Percentiles rank a stretch among this genome's conserved stretches.
Conservation (phyloP, 1,284 basidiomycete genomes). For the Ganoderma sinense region DNA sequence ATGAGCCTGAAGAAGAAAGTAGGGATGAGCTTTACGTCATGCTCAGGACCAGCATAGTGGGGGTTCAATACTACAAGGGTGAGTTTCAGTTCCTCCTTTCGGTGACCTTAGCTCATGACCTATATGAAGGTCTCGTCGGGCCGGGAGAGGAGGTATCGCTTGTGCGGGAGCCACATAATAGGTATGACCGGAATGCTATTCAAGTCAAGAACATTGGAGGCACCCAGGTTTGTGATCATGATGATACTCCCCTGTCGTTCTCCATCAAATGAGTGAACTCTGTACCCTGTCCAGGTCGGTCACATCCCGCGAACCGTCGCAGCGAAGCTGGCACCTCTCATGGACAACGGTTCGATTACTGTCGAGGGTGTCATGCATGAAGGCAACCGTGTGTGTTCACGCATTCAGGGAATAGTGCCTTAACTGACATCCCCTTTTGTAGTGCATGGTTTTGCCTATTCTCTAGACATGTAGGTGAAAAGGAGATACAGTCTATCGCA, state of each 20-base stretch:
- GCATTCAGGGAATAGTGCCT: neutral
- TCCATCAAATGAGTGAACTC: neutral
- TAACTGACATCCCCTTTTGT: neutral
- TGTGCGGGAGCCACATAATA: slow-evolving; percentile 72
- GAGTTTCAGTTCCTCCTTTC: neutral
- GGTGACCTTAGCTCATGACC: neutral
- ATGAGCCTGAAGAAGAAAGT: slow-evolving; percentile 52
- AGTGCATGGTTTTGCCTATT: slow-evolving; percentile 59
- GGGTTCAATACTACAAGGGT: slow-evolving; percentile 85
- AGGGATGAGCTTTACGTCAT: slow-evolving; percentile 73
- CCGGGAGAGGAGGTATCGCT: slow-evolving; percentile 81
- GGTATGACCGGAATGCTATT: slow-evolving; percentile 81
- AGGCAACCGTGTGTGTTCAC: slow-evolving; percentile 65
- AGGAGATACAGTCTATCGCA: slow-evolving; percentile 11
- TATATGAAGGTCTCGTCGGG: slow-evolving; percentile 69
- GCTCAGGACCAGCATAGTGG: slow-evolving; percentile 72
- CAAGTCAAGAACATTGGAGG: slow-evolving; percentile 80
- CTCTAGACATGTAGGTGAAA: slow-evolving; percentile 62
- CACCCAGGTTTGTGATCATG: slow-evolving; percentile 54
- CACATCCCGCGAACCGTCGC: slow-evolving; percentile 77
- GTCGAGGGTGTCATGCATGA: slow-evolving; percentile 81
- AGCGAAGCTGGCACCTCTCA: slow-evolving; percentile 68
- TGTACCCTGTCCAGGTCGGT: slow-evolving; percentile 52
- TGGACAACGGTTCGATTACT: slow-evolving; percentile 68
- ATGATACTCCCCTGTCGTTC: neutral